Evolutionary conservation across 768 basidiomycete genomes (phyloP), one percentile per base, ranked within the genome.

Genomic region (Podaxis sp.): DNA sequence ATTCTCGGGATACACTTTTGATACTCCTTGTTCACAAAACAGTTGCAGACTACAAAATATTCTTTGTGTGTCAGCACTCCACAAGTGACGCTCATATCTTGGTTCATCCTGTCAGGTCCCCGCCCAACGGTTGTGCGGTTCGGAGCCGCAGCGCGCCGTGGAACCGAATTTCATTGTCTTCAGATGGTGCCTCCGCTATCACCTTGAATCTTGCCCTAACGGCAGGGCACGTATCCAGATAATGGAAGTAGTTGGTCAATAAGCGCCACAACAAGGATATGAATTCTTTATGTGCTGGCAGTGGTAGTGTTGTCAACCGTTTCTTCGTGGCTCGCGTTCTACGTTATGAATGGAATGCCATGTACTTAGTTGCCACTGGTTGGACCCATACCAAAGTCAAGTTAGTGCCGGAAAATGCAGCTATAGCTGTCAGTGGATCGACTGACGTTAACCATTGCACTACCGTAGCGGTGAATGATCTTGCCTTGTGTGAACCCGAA

Each of bases 361-460:
- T 46, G 3, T 50, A 27, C 3, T 6, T 50, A n/a, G 51, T 33
- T 33, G 27, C 7, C 12, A 15, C 27, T 8, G 29, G 51, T 25
- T 25, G 29, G n/a, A 27, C 8, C 1, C 51, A 9, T 22, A 55
- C 22, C 29, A 8, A 55, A 24, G 11, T 25, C 37, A 24, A 55
- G 54, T 55, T 24, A 25, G 43, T n/a, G 38, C 54, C 54, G 36
- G 36, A 40, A 40, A 55, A 55, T 55, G 54, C 22, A 41, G 49
- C 11, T n/a, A 22, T 22, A 9, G 9, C 25, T 50, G 49, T 24
- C 25, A 50, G 9, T 12, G 12, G 19, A 13, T 50, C 3, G 22
- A 27, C 19, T 25, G 9, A 50, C 49, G 49, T 55, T 55, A 40
- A 22, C 3, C 12, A n/a, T 2, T 17, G 38, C 36, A 4, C 11